Evolutionary conservation across 768 basidiomycete genomes (phyloP), one percentile per base, ranked within the genome.

Genomic region (Collybiopsis confluens): DNA sequence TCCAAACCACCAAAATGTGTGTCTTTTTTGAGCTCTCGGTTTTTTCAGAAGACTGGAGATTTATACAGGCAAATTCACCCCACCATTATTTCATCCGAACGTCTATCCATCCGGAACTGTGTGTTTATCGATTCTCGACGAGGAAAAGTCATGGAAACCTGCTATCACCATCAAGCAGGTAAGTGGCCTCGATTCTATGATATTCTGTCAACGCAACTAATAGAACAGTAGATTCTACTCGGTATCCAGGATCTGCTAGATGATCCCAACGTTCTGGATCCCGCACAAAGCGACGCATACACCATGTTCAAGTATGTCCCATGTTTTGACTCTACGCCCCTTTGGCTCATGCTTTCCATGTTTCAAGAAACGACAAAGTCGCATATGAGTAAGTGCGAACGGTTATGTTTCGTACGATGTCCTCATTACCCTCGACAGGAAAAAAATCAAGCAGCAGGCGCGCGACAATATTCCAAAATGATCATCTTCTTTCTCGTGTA

Each of bases 81-180:
- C 96, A 2, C 88, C 96, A 33, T 75, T 98, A 45, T 98, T 98
- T 75, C 96, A 99, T 67, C 95, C 96, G 24, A 98, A 98, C 66
- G 95, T 99, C 52, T 99, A 98, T 66, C 97, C 97, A 0, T 98
- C 96, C 27, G 97, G 97, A 23, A 99, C 97, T 18, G 95, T 98
- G 43, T 98, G 96, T 68, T 76, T 99, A 26, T 98, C 95, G 10
- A 99, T 99, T 64, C 73, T 99, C 51, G 96, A 98, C 64, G 97
- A 99, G 66, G 97, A 99, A 71, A 98, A 99, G 68, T 88, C 87
- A 1, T 99, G 97, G 97, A 98, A 98, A 66, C 94, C 97, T 23
- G 91, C 94, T 6, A 98, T 99, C 62, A 98, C 97, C 1, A 94
- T 99, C 73, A 99, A 98, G 70, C 97, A 98, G 80, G 96, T 90